Evolutionary conservation across 106 monocot genomes (phyloP).

Genomic region (Agapanthus africanus): DNA sequence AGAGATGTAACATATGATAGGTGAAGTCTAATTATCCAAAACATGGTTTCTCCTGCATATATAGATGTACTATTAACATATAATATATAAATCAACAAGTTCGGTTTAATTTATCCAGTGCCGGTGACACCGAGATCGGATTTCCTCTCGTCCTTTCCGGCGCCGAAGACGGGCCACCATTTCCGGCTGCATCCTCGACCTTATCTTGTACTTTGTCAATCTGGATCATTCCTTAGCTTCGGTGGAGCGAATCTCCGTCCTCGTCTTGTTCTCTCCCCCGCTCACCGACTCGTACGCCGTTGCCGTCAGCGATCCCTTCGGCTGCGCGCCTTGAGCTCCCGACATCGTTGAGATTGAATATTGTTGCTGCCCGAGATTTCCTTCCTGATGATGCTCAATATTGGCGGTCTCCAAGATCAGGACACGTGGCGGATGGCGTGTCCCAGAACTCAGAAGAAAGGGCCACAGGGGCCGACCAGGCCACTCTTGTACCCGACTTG

Average conservation of each 20-base stretch:
- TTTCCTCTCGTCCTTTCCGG: slow-evolving; percentile 28
- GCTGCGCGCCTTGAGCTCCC: slow-evolving; percentile 62
- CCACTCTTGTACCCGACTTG: no score
- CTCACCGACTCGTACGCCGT: slow-evolving; percentile 49
- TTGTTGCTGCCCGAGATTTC: no score
- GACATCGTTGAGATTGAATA: slow-evolving; percentile 50
- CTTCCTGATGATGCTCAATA: no score
- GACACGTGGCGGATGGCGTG: no score
- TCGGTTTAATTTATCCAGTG: slow-evolving; percentile 35
- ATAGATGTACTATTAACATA: no score
- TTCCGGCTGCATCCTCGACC: slow-evolving; percentile 43
- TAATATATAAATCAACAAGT: no score
- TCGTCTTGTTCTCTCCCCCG: slow-evolving; percentile 38
- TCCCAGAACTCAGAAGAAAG: no score
- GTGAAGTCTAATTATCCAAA: no score
- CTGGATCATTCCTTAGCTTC: slow-evolving; percentile 31
- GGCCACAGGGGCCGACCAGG: no score
- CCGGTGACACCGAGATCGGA: slow-evolving; percentile 48
- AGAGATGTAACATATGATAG: no score
- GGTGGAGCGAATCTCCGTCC: slow-evolving; percentile 20
- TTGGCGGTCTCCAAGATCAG: no score
- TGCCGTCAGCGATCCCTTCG: slow-evolving; percentile 37
- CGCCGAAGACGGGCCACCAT: slow-evolving; percentile 19
- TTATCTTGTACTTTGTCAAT: slow-evolving; percentile 41
- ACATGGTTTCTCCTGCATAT: no score